phyloP scores from a whole-genome alignment of 176 grass and related monocot species.

The Bonia amplexicaulis region DNA sequence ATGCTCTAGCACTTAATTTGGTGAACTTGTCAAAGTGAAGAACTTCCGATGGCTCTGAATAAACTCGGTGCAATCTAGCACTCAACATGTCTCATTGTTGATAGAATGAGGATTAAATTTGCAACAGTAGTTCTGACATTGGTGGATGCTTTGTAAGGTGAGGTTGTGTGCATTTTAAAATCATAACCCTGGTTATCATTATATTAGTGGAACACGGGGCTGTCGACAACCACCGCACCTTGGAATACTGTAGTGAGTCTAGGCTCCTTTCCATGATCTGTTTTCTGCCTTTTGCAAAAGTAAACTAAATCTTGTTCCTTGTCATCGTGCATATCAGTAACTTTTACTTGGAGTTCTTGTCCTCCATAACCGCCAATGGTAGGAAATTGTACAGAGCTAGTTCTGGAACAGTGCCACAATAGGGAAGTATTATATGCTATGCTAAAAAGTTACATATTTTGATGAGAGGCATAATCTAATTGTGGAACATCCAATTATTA shows the following conservation, averaged over 20 bases:
- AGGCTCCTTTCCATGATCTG: neutral
- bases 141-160: neutral
- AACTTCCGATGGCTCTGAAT: neutral
- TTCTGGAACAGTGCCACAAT: neutral
- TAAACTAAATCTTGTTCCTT: neutral
- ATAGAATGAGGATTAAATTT: neutral
- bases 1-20: neutral
- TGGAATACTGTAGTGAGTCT: neutral
- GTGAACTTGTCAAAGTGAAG: neutral
- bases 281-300: neutral
- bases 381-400: neutral
- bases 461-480: neutral
- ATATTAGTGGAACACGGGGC: neutral
- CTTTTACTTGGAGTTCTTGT: neutral
- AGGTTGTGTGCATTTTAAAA: conserved; percentile 14
- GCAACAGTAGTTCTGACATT: neutral
- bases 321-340: neutral
- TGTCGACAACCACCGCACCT: neutral
- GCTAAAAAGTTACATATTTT: neutral
- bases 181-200: neutral
- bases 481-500: neutral
- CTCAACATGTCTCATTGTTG: neutral
- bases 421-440: neutral
- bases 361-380: neutral
- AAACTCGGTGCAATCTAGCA: neutral